These are phyloP conservation scores for Allantophomopsis cytisporea DNA, from an alignment of 2,329 filamentous ascomycete species.

Conservation along the genomic window DNA sequence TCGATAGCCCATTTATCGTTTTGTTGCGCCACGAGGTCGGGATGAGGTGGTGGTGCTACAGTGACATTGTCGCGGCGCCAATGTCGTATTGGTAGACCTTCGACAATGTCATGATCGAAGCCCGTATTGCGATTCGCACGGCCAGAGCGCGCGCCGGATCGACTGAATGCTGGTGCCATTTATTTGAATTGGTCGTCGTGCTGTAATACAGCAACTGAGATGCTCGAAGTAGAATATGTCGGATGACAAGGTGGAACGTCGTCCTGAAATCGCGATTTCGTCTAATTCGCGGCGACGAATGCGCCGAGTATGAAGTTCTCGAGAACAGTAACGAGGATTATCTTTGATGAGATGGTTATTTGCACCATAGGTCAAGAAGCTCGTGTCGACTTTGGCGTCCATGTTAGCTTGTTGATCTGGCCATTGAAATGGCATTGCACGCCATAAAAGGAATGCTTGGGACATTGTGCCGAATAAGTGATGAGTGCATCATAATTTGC, in stretches of 20 bases:
- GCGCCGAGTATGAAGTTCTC: background rate
- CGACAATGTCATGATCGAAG: slow-evolving; percentile 40
- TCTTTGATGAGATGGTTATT: background rate
- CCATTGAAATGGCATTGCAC: too few relatives aligned
- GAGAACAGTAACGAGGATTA: background rate
- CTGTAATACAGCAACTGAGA: background rate
- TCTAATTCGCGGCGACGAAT: background rate
- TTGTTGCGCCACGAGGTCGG: slow-evolving; percentile 44
- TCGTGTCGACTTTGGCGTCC: too few relatives aligned
- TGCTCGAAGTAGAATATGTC: background rate
- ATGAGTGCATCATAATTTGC: too few relatives aligned
- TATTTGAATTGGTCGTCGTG: background rate
- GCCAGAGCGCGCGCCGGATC: slow-evolving; percentile 11
- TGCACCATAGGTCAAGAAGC: background rate
- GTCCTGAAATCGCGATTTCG: background rate
- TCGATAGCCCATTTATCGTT: slow-evolving; percentile 64
- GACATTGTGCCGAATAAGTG: too few relatives aligned
- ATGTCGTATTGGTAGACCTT: slow-evolving; percentile 67
- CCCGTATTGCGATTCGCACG: slow-evolving; percentile 16
- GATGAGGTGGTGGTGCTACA: slow-evolving; percentile 49
- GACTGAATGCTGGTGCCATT: slow-evolving; percentile 8
- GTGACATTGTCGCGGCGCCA: slow-evolving; percentile 65
- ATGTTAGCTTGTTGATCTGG: too few relatives aligned
- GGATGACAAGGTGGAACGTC: background rate
- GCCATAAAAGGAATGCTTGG: too few relatives aligned